Evolutionary conservation across 176 grass and related monocot genomes (phyloP).

Genomic region (Zoysia pacifica): DNA sequence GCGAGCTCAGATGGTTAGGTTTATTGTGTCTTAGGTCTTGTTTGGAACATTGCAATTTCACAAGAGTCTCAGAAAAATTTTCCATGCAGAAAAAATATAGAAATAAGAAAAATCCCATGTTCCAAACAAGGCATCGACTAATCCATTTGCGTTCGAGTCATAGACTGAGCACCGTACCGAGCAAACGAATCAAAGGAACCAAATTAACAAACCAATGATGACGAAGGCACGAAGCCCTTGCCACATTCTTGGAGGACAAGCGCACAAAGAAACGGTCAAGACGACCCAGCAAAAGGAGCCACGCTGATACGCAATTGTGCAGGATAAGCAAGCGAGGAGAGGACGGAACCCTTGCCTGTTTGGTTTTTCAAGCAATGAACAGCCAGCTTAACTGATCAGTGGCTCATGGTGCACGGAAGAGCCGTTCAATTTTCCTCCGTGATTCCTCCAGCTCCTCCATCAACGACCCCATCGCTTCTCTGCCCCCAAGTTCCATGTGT

Average conservation of each 20-base stretch:
- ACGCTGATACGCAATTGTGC: background rate
- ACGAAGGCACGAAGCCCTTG: slow-evolving; percentile 9
- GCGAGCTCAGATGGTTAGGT: too few species aligned
- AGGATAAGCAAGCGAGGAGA: background rate
- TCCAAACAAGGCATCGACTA: too few species aligned
- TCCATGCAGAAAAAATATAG: too few species aligned
- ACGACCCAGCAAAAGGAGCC: background rate
- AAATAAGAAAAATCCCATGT: too few species aligned
- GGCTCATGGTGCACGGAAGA: slow-evolving; percentile 33
- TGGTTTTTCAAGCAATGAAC: background rate
- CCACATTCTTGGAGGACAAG: slow-evolving; percentile 34
- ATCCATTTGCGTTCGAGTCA: too few species aligned
- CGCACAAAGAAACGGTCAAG: slow-evolving; percentile 29
- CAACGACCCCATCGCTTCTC: slow-evolving; percentile 17
- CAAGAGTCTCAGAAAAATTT: too few species aligned
- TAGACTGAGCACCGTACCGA: too few species aligned
- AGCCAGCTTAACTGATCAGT: background rate
- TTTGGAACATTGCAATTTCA: too few species aligned
- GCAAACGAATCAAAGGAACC: background rate
- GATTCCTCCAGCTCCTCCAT: background rate
- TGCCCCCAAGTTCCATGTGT: slow-evolving; percentile 28
- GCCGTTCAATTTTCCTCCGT: background rate
- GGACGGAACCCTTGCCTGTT: background rate
- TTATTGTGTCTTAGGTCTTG: too few species aligned
- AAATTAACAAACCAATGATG: background rate